Evolutionary conservation across 2,329 filamentous ascomycete species (phyloP), one percentile per base, ranked within the genome.

Genomic region (Diaporthe citrichinensis): DNA sequence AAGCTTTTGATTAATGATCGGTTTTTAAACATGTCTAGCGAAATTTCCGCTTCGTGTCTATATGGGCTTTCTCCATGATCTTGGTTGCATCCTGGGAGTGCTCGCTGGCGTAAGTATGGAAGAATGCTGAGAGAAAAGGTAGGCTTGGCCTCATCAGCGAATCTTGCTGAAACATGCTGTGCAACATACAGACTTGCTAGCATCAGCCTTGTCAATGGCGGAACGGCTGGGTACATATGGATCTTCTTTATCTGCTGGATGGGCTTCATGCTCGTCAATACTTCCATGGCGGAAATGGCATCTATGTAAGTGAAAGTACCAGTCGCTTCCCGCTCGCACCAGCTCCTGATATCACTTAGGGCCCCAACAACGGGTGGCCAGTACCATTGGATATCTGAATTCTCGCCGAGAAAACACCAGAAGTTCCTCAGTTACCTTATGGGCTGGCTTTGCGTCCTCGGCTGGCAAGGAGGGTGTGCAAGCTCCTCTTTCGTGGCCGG

Each of bases 351-450:
- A 2, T 3, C 7, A 23, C 25, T 1, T 62, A 86, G 83, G 84
- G 88, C 69, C 2, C 74, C 74, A 3, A 75, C 74, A 23, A 44
- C 59, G 20, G 69, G 74, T 8, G 74, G 74, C 1, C 74, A 75
- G 41, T 91, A 90, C 77, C 88, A 90, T 77, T 91, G 88, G 89
- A 88, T 90, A 1, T 89, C 86, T 1, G 88, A 90, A 69, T 90
- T 90, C 76, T 86, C 88, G 0, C 86, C 88, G 0, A 82, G 80
- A 0, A 81, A 82, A 58, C 84, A 85, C 71, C 88, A 91, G 77
- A 89, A 88, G 74, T 85, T 88, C 49, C 81, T 91, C 2, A 90
- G 88, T 76, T 92, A 91, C 78, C 80, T 88, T 23, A 81, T 80
- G 81, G 86, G 86, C 2, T 88, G 86, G 87, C 83, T 87, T 77